Evolutionary conservation across 2,329 filamentous ascomycete species (phyloP).

Genomic region (Sporothrix curviconia): DNA sequence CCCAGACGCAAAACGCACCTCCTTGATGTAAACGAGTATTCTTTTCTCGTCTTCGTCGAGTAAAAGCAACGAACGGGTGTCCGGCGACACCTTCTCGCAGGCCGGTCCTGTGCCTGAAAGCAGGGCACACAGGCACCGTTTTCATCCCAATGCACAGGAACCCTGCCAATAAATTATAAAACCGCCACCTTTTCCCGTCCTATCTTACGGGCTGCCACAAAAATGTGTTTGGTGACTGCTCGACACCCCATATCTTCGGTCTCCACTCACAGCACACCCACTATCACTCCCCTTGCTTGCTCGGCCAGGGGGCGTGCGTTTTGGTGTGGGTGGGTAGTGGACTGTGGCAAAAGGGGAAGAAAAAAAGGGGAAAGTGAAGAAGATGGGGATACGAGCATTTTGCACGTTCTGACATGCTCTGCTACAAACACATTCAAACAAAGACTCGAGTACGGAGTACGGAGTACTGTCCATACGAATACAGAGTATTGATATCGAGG

Average conservation of each 20-base stretch:
- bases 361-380: too few relatives aligned
- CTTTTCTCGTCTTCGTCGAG: not conserved
- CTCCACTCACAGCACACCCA: not conserved
- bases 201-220: not conserved
- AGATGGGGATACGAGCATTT: too few relatives aligned
- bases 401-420: too few relatives aligned
- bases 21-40: not conserved
- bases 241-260: not conserved
- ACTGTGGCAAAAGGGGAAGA: too few relatives aligned
- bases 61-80: not conserved
- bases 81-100: not conserved
- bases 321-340: not conserved
- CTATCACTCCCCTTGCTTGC: not conserved
- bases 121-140: not conserved
- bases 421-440: too few relatives aligned
- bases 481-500: too few relatives aligned
- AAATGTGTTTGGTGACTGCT: not conserved
- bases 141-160: not conserved
- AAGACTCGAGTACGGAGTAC: too few relatives aligned
- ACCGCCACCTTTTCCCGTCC: too few relatives aligned
- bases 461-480: too few relatives aligned
- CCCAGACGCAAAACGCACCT: not conserved
- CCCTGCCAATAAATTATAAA: not conserved
- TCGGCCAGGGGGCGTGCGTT: not conserved
- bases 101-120: not conserved